Evolutionary conservation across 306 rosid species (phyloP), one percentile per base, ranked within the genome.

Genomic region (Vigna reflexopilosa): DNA sequence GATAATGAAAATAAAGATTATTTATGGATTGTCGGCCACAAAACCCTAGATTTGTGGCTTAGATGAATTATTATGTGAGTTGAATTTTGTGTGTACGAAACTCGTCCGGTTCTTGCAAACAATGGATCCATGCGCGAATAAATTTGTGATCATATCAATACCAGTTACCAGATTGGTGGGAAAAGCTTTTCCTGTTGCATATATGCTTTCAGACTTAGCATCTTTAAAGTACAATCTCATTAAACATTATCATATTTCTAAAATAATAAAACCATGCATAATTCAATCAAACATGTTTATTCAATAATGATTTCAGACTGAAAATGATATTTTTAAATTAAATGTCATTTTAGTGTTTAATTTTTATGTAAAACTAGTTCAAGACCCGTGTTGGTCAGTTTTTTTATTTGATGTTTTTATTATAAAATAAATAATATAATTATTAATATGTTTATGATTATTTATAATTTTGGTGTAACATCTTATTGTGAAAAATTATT

Each of bases 21-120:
- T 1, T 62, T 3, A 4, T 52, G 6, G 32, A 45, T 65, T 73
- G 84, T 66, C 78, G 69, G 75, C 80, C 80, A 73, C 50, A 36
- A 50, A 0, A 59, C 16, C 16, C 44, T 1, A 3, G 19, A 64
- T 52, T 40, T 12, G 56, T 30, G 52, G 34, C 47, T 78, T 9
- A 5, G 8, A 13, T 2, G 52, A 38, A 72, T 72, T 5, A 56
- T 55, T 16, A 49, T 47, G 1, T 14, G 48, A 61, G 61, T 61
- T 75, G 71, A 76, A 48, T 6, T 63, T 22, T 49, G 51, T 47
- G 62, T 10, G 49, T 28, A 62, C 50, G 45, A 76, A 62, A 28
- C 79, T 3, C 36, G 49, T 59, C 30, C 32, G 6, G 32, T 26
- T 24, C 19, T 26, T 26, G 24, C 28, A n/a, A 55, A 40, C 16